Evolutionary conservation across 305 asterid genomes (phyloP), one percentile per base, ranked within the genome.

Genomic region (Fraxinus ornus): DNA sequence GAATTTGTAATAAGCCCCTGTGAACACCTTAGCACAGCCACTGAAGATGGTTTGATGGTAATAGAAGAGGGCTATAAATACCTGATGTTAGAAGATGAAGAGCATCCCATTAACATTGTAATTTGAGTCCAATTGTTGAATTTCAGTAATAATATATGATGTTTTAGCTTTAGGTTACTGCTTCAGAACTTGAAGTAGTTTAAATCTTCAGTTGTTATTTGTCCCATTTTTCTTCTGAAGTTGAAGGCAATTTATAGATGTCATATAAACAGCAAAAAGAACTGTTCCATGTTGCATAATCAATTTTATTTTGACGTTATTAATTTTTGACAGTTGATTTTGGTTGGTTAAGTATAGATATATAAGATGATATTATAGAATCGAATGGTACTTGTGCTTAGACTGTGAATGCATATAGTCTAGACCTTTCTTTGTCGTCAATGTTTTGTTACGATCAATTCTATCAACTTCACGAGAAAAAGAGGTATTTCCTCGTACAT

Each of bases 1-100:
- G 9, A 68, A 15, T 68, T 28, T 68, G 24, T 68, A 28, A 68
- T 28, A 68, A 68, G 75, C 21, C 39, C 75, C 35, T 68, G 75
- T 68, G 39, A 68, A 68, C 39, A 68, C 39, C 36, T 68, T 68
- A 68, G 75, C 75, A 26, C 75, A 68, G 37, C 75, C 36, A 68
- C 75, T 68, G 75, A 68, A 68, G 75, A 68, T 68, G 75, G 75
- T 68, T 68, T 30, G 37, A 68, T 68, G 75, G 75, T 68, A 28
- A 28, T 68, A 70, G 75, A 70, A 70, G 75, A 30, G 41, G 75
- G 39, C n/a, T 30, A 70, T 70, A 30, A 17, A 15, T 30, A 28
- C 75, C 75, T 68, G 21, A 30, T 30, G 75, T 12, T 70, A 30
- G 75, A 70, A 70, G 75, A 70, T 70, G 19, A 70, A 70, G 75